Conservation (phyloP, 805 yeast genomes). For the Starmerella roubikii region DNA sequence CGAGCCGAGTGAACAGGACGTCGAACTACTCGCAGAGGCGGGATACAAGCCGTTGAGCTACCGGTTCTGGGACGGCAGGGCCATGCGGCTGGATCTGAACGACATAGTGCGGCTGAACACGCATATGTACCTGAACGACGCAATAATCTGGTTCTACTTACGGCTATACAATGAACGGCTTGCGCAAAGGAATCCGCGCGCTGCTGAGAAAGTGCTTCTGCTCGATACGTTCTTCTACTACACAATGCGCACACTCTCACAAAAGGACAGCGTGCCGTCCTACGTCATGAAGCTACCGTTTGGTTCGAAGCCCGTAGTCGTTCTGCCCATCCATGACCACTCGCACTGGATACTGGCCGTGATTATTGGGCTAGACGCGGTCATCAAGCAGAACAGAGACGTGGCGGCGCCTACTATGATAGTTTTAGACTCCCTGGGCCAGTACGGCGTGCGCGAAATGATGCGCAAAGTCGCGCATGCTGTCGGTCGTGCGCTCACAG, state of each 20-base stretch:
- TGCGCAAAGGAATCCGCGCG: constrained; percentile 20
- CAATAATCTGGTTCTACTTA: constrained; percentile 73
- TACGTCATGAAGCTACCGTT: constrained; percentile 69
- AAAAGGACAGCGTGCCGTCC: constrained; percentile 17
- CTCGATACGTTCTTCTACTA: constrained; percentile 78
- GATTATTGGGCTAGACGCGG: constrained; percentile 26
- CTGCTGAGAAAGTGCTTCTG: constrained; percentile 29
- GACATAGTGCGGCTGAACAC: constrained; percentile 72
- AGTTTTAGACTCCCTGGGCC: constrained; percentile 64
- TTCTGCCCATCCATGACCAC: constrained; percentile 70
- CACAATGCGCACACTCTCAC: constrained; percentile 40
- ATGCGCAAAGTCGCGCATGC: constrained; percentile 12
- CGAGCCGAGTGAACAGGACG: constrained; percentile 14
- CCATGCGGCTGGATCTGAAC: constrained; percentile 43
- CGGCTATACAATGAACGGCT: constrained; percentile 23
- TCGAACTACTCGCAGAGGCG: not conserved
- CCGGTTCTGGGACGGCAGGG: constrained; percentile 39
- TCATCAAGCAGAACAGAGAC: not conserved
- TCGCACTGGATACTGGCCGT: constrained; percentile 84
- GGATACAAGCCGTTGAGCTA: constrained; percentile 10
- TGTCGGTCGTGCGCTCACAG: constrained; percentile 3
- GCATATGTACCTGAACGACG: constrained; percentile 81
- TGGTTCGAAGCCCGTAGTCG: constrained; percentile 42
- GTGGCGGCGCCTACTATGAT: constrained; percentile 29
- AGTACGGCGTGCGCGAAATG: constrained; percentile 7